phyloP scores from a whole-genome alignment of 768 basidiomycete species.

The Ephemerocybe angulata region DNA sequence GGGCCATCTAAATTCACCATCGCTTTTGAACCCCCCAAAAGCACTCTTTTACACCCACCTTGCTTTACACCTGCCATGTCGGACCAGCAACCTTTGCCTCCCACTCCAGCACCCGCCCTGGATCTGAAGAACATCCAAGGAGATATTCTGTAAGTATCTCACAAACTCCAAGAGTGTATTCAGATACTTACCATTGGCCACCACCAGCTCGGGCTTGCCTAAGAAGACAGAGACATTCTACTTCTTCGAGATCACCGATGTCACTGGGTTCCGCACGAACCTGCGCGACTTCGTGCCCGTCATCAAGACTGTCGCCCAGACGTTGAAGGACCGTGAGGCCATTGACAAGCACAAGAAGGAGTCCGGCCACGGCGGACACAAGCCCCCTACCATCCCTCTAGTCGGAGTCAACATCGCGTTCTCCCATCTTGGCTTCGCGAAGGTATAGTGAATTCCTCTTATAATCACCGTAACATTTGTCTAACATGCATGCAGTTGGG shows the following conservation, averaged over 20 bases:
- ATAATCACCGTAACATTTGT: background rate
- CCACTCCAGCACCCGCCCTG: slow-evolving; percentile 17
- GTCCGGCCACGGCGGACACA: slow-evolving; percentile 13
- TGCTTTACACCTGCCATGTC: no score
- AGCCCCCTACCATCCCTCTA: slow-evolving; percentile 32
- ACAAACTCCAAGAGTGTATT: no score
- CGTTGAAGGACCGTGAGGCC: slow-evolving; percentile 36
- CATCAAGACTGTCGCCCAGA: slow-evolving; percentile 45
- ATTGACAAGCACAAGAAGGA: slow-evolving; percentile 39
- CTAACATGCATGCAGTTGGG: slow-evolving; percentile 28
- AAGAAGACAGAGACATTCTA: slow-evolving; percentile 51
- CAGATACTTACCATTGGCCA: background rate
- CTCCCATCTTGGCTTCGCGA: slow-evolving; percentile 43
- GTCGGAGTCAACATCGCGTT: slow-evolving; percentile 52
- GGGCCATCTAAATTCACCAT: no score
- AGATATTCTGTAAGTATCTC: slow-evolving; percentile 40
- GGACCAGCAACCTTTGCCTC: background rate
- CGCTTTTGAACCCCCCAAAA: no score
- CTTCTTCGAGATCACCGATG: slow-evolving; percentile 51
- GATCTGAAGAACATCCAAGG: slow-evolving; percentile 45
- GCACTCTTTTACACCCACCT: no score
- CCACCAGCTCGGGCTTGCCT: slow-evolving; percentile 46
- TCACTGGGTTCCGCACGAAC: slow-evolving; percentile 38
- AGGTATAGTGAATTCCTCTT: slow-evolving; percentile 21
- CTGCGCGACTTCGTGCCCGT: slow-evolving; percentile 38